Evolutionary conservation across 768 basidiomycete genomes (phyloP).

Genomic region (Amanita polypyramis): DNA sequence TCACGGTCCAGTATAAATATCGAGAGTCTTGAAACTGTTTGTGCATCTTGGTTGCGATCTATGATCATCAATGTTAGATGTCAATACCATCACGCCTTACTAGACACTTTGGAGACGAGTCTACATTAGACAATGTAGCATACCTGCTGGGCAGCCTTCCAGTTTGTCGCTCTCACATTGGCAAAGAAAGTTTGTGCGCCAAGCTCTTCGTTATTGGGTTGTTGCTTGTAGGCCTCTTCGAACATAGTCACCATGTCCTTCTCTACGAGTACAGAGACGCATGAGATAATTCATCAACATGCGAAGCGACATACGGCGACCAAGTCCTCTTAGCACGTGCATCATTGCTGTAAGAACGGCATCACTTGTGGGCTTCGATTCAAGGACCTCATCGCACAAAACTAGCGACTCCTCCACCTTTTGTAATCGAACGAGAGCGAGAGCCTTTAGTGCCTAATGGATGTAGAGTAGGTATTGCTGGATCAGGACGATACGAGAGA

Average conservation of each 20-base stretch:
- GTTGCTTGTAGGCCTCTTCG: slow-evolving; percentile 76
- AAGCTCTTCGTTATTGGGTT: slow-evolving; percentile 74
- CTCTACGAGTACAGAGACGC: slow-evolving; percentile 26
- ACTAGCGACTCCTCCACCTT: slow-evolving; percentile 78
- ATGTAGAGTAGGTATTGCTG: slow-evolving; percentile 7
- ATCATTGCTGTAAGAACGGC: slow-evolving; percentile 69
- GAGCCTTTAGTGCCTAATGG: slow-evolving; percentile 66
- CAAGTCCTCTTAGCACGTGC: slow-evolving; percentile 72
- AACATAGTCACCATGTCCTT: slow-evolving; percentile 78
- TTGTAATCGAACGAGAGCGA: slow-evolving; percentile 74
- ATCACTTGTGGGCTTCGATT: slow-evolving; percentile 63
- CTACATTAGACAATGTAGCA: slow-evolving; percentile 2
- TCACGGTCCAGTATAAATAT: slow-evolving; percentile 77
- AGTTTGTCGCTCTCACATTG: slow-evolving; percentile 66
- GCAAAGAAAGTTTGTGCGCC: slow-evolving; percentile 81
- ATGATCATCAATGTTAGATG: slow-evolving; percentile 2
- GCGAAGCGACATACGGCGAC: slow-evolving; percentile 37
- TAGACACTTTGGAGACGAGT: background rate
- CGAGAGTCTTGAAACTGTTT: slow-evolving; percentile 78
- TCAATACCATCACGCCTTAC: background rate
- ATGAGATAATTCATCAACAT: background rate
- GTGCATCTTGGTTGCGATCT: slow-evolving; percentile 76
- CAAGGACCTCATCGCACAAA: slow-evolving; percentile 73
- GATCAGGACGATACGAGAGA: background rate
- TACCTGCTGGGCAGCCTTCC: slow-evolving; percentile 84